Base-by-base conservation (phyloP, 345 rosid species). In the Euphorbia tirucalli region DNA sequence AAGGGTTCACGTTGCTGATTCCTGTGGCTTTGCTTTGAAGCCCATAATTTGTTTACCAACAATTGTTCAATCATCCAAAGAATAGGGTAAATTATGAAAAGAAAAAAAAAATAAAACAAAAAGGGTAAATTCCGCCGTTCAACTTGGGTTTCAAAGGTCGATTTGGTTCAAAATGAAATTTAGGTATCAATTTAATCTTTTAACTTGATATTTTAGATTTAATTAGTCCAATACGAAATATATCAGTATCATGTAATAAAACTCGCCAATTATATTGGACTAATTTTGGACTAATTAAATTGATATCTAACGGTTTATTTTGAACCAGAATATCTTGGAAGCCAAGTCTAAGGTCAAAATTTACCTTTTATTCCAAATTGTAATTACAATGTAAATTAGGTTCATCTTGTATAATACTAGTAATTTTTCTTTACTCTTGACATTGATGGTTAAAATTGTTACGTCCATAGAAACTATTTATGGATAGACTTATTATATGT, bases 1-100 rank as follows among this genome's bases (percentile, higher is more conserved):
- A 77, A 63, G 54, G 81, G 77, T 19, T 68, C 70, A n/a, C 70
- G 74, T 27, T 77, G 81, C 60, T 77, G 70, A 77, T 44, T 5
- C 24, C 21, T 41, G 61, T 16, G 71, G 71, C 49, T 65, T 44
- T 44, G 71, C 71, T 0, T 15, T 15, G 66, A 24, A 64, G 76
- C 65, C 56, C 68, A 18, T 13, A 3, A 3, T 32, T 5, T 44
- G 52, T 15, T 24, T 8, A 8, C 11, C 27, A 41, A 25, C n/a
- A n/a, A n/a, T n/a, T n/a, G n/a, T 21, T n/a, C 41, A 25, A 35
- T 30, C 8, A 43, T n/a, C n/a, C n/a, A n/a, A n/a, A n/a, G n/a
- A n/a, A n/a, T 31, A 31, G 28, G 10, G n/a, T 54, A 1, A 25
- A 54, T 39, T 25, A 9, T 56, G 27, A 14, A n/a, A n/a, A 27